A percentile compares a stretch with the other conserved stretches of the same genome.
Conservation (phyloP, 2,329 filamentous ascomycete species). For the Graphilbum fragrans region DNA sequence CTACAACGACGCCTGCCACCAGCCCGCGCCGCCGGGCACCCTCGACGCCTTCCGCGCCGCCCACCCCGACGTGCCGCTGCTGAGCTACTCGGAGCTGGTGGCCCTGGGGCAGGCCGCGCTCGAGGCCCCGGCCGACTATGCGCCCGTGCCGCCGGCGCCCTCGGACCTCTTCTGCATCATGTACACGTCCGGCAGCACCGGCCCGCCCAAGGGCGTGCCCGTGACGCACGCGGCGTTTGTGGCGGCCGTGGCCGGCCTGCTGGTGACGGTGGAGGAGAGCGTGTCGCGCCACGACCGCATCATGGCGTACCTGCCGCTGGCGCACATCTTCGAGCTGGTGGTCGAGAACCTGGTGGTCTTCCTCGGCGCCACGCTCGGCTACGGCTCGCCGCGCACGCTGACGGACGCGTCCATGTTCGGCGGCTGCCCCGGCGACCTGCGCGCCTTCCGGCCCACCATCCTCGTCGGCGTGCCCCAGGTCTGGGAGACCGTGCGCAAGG, state of each 20-base stretch:
- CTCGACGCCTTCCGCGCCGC: slow-evolving; percentile 43
- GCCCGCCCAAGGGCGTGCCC: slow-evolving; percentile 77
- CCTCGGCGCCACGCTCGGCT: slow-evolving; percentile 86
- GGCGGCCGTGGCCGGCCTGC: slow-evolving; percentile 73
- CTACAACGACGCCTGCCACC: slow-evolving; percentile 44
- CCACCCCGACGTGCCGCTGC: slow-evolving; percentile 38
- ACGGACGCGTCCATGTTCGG: slow-evolving; percentile 67
- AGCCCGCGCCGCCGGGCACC: slow-evolving; percentile 38
- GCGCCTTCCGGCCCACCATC: slow-evolving; percentile 78
- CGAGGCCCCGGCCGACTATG: not conserved
- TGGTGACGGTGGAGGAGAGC: slow-evolving; percentile 63
- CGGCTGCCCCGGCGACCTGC: slow-evolving; percentile 89
- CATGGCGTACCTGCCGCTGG: slow-evolving; percentile 83
- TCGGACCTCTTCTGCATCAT: slow-evolving; percentile 75
- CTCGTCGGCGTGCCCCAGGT: slow-evolving; percentile 92
- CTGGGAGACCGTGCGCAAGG: slow-evolving; percentile 97
- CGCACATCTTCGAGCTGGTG: slow-evolving; percentile 93
- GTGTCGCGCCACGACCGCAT: slow-evolving; percentile 68
- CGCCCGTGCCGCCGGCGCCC: slow-evolving; percentile 54
- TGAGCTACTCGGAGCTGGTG: slow-evolving; percentile 43
- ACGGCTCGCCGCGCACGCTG: slow-evolving; percentile 81
- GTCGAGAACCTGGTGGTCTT: slow-evolving; percentile 86
- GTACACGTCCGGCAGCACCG: slow-evolving; percentile 84
- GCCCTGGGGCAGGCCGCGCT: slow-evolving; percentile 37
- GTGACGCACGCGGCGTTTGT: slow-evolving; percentile 71